Base-by-base conservation (phyloP, 176 grass and related monocot genomes). In the Eremochloa ophiuroides region DNA sequence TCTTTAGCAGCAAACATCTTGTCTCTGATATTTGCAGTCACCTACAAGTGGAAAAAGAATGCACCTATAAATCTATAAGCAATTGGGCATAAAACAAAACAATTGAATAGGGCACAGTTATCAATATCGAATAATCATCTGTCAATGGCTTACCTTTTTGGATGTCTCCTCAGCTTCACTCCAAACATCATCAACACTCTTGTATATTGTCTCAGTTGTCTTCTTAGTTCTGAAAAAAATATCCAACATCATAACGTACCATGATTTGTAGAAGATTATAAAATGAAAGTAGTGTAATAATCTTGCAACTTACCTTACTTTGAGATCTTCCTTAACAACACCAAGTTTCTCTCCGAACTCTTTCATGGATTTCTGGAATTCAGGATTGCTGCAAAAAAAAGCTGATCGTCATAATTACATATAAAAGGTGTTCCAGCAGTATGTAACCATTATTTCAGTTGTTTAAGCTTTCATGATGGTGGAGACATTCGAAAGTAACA, bases 301-400 rank as follows among this genome's bases (percentile, higher is more conserved):
- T 89, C 66, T 53, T 62, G 23, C 29, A 73, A 60, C 3, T 42
- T 80, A 95, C 95, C 92, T 98, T 79, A 88, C 82, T 93, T 95
- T 98, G 71, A 98, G 75, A 84, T 94, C 95, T 81, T 98, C 95
- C 74, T 94, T 91, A 53, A 95, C 92, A 43, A 91, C 95, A 74
- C 78, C 92, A 82, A 98, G 75, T 88, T 94, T 98, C 65, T 98
- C 90, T 42, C 91, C 91, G 46, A 98, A 85, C 62, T 98, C 92
- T 75, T 91, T 93, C 35, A 98, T 77, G 6, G 92, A 89, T 84
- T 98, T 89, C 74, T 98, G 92, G 34, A 98, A 94, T 90, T 98
- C 90, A 60, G 88, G 84, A 86, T 93, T 94, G 61, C 95, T 95
- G 90, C 74, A 48, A 20, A 15, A 46, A 82, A 89, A 61, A 55